Base-by-base conservation (phyloP, 2,329 filamentous ascomycete species). In the Penicillium sp. region DNA sequence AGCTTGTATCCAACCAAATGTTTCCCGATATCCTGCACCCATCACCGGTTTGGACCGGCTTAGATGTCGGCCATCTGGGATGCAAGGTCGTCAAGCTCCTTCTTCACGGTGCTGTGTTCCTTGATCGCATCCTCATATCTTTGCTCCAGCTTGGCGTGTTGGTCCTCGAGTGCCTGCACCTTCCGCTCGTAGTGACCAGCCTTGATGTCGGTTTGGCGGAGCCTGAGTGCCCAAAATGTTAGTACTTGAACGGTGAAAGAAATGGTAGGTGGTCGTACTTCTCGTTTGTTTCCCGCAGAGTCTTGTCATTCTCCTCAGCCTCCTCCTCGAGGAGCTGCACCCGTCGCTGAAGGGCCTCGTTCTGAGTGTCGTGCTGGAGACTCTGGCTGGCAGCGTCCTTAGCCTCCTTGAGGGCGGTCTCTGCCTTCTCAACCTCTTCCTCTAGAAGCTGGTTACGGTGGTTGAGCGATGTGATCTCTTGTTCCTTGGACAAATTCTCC, bases 111-210 rank as follows among this genome's bases (percentile, higher is more conserved):
- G 66, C 81, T 80, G 83, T 95, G 89, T 82, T 97, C 96, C 86
- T 92, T 89, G 70, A 88, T 78, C 89, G 96, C 95, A 78, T 97
- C 93, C 81, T 97, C 94, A 81, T 95, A 97, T 84, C 99, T 97
- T 78, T 84, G 76, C 83, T 97, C 94, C 92, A 92, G 97, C 78
- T 92, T 87, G 79, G 97, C 92, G 71, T 91, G 89, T 76, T 92
- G 86, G 73, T 86, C 83, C 82, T 99, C 94, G 73, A 97, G 87
- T 71, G 94, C 93, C 79, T 97, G 91, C 69, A 97, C 94, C 84
- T 97, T 97, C 81, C 94, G 94, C 83, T 99, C 94, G 80, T 93
- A 97, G 83, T 99, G 93, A 71, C 93, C 94, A 72, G 93, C 92
- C 85, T 97, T 97, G 81, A 97, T 92, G 77, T 99, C 94, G 81